These are phyloP conservation scores for Arachnomyces sp. DNA, from an alignment of 2,329 filamentous ascomycete genomes.

Conservation along the genomic window DNA sequence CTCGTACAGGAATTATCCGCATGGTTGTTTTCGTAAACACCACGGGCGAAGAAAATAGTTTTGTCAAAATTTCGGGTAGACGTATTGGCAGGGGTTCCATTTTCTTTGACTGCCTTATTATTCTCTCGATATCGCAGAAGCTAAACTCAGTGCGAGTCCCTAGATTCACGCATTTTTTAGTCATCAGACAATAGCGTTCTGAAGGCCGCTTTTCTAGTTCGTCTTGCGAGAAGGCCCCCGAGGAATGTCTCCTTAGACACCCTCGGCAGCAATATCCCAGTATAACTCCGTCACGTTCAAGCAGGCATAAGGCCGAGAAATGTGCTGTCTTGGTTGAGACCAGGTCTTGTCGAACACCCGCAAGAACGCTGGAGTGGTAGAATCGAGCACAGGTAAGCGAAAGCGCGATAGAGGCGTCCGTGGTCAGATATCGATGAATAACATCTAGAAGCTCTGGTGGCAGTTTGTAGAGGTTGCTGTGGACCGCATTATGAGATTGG, in stretches of 20 bases:
- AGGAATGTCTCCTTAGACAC: neutral
- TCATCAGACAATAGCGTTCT: slow-evolving; percentile 2
- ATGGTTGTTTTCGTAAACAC: too few species aligned
- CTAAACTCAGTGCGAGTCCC: too few species aligned
- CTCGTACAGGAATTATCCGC: too few species aligned
- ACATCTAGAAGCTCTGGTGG: slow-evolving; percentile 1
- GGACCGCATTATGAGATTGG: slow-evolving; percentile 1
- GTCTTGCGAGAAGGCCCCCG: neutral
- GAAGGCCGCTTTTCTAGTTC: slow-evolving; percentile 1
- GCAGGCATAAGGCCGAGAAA: slow-evolving; percentile 2
- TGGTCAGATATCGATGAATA: slow-evolving; percentile 1
- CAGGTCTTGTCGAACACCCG: neutral
- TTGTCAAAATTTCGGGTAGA: too few species aligned
- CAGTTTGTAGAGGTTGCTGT: slow-evolving; percentile 4
- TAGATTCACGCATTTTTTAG: slow-evolving; percentile 1
- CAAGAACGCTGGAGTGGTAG: neutral
- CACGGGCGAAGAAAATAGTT: too few species aligned
- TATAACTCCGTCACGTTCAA: slow-evolving; percentile 3
- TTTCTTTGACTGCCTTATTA: too few species aligned
- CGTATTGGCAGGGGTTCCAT: too few species aligned
- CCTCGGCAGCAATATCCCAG: slow-evolving; percentile 4
- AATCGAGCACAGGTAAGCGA: slow-evolving; percentile 6
- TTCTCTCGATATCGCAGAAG: too few species aligned
- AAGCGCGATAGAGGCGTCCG: neutral
- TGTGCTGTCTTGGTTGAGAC: neutral